These are phyloP conservation scores for Fallopia convolvulus DNA, from an alignment of 148 eudicot species.

Conservation along the genomic window DNA sequence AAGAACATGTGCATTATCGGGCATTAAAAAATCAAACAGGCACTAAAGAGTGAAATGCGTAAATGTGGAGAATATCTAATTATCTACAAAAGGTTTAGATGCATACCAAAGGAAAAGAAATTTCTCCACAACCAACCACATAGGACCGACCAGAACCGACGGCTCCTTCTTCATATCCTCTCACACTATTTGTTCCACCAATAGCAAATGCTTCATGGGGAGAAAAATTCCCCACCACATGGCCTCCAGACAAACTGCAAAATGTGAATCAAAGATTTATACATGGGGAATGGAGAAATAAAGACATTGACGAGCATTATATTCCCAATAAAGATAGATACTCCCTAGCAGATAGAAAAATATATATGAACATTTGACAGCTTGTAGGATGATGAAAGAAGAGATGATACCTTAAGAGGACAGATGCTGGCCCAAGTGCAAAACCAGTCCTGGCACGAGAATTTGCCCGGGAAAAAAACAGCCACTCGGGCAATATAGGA, in stretches of 20 bases:
- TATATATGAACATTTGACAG: neutral
- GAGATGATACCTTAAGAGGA: constrained; percentile 54
- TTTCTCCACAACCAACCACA: constrained; percentile 87
- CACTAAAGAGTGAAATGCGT: neutral
- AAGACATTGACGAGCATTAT: neutral
- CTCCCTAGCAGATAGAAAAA: neutral
- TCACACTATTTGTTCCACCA: constrained; percentile 97
- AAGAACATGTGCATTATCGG: no score
- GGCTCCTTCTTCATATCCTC: constrained; percentile 98
- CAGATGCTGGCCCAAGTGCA: constrained; percentile 59
- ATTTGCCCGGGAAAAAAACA: constrained; percentile 73
- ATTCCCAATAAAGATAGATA: neutral
- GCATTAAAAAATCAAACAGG: no score
- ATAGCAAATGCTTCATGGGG: constrained; percentile 98
- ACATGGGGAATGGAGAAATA: neutral
- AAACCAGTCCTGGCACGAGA: constrained; percentile 84
- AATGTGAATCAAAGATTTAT: neutral
- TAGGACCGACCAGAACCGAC: constrained; percentile 90
- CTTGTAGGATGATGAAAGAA: neutral
- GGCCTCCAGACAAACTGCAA: constrained; percentile 82
- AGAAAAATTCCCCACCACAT: constrained; percentile 87
- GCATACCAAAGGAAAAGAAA: constrained; percentile 90
- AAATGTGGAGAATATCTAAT: neutral
- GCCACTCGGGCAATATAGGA: constrained; percentile 85
- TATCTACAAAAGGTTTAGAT: neutral